Evolutionary conservation across 805 yeast species (phyloP).

Genomic region (Ogataea parapolymorpha): DNA sequence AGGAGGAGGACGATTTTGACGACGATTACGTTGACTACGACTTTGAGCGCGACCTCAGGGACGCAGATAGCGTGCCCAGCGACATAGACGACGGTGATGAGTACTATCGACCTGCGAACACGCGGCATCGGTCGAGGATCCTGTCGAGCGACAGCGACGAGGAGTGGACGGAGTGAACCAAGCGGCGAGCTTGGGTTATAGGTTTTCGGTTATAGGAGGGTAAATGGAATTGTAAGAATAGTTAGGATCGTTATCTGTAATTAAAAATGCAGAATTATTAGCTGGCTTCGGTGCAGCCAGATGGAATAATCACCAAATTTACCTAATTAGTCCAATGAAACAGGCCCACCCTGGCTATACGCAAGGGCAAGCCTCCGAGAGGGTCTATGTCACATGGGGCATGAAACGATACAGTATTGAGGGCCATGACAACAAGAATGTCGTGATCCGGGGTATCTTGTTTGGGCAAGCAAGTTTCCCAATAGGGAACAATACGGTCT

Average conservation of each 20-base stretch:
- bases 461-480: neutral
- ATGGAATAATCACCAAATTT: neutral
- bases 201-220: neutral
- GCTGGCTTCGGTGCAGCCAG: neutral
- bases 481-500: conserved; percentile 2
- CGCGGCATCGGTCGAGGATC: neutral
- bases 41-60: neutral
- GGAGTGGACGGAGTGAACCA: neutral
- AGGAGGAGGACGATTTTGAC: neutral
- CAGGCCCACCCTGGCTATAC: neutral
- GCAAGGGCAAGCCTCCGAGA: neutral
- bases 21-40: conserved; percentile 2
- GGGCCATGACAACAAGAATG: neutral
- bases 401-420: neutral
- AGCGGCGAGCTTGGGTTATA: no score
- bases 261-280: neutral
- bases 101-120: neutral
- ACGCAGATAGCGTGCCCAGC: neutral
- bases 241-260: neutral
- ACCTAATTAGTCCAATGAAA: neutral
- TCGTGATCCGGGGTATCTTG: conserved; percentile 1
- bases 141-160: conserved; percentile 3
- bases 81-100: neutral
- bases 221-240: neutral
- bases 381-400: neutral